Conservation (phyloP, 2,329 filamentous ascomycete genomes). For the Claviceps humidiphila region DNA sequence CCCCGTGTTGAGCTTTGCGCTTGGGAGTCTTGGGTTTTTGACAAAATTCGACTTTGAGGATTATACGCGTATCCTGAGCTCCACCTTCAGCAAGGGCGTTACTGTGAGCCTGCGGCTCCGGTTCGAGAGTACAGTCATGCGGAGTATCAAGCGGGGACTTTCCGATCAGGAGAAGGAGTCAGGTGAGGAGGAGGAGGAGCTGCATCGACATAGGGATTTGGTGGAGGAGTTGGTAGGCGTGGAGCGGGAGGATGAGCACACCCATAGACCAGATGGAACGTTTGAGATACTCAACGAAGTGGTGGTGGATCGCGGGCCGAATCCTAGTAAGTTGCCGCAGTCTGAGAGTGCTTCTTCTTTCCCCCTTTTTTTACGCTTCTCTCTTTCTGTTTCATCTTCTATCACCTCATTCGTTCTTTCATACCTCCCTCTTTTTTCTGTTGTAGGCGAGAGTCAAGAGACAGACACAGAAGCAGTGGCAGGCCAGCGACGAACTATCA, state of each 20-base stretch:
- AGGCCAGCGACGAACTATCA: background rate
- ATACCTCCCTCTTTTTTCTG: background rate
- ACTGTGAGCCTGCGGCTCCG: conserved; percentile 76
- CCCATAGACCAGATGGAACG: conserved; percentile 71
- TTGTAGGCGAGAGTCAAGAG: too few relatives aligned
- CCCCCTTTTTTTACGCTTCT: background rate
- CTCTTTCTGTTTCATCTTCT: background rate
- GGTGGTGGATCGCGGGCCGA: conserved; percentile 89
- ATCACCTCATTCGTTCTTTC: background rate
- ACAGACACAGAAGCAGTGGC: too few relatives aligned
- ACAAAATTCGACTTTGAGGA: conserved; percentile 90
- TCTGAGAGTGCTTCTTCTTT: background rate
- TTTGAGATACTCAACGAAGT: conserved; percentile 92
- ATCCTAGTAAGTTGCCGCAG: conserved; percentile 51
- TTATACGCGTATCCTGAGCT: conserved; percentile 54
- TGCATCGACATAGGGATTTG: conserved; percentile 45
- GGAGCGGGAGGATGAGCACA: conserved; percentile 70
- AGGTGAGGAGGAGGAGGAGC: conserved; percentile 25
- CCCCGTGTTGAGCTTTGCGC: conserved; percentile 78
- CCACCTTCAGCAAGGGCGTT: conserved; percentile 68
- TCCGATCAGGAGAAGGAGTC: conserved; percentile 11
- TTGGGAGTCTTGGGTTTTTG: conserved; percentile 86
- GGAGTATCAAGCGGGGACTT: conserved; percentile 43
- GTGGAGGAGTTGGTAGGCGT: conserved; percentile 85
- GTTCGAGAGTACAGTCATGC: conserved; percentile 91